phyloP scores from a whole-genome alignment of 306 rosid species.

The Hippophae gyantsensis region DNA sequence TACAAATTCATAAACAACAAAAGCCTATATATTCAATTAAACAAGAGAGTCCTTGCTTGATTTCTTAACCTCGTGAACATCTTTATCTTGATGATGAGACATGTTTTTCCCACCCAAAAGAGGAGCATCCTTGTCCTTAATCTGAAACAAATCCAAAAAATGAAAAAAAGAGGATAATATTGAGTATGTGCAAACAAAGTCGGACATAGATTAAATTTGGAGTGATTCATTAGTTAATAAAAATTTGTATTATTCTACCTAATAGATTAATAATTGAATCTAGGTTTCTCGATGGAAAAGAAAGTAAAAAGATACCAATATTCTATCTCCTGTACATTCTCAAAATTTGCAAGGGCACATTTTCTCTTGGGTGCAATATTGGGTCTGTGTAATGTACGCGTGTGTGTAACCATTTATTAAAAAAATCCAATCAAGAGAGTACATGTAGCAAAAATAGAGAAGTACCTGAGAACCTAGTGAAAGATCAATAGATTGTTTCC shows the following conservation, averaged over 20 bases:
- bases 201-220: no score
- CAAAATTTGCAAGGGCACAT: no score
- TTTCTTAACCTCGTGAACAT: slow-evolving; percentile 61
- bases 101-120: slow-evolving; percentile 34
- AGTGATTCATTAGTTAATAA: no score
- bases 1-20: neutral
- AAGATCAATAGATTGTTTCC: slow-evolving; percentile 57
- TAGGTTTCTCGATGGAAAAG: no score
- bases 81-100: slow-evolving; percentile 41
- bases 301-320: neutral
- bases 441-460: neutral
- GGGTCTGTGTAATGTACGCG: no score
- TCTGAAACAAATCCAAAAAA: slow-evolving; percentile 20
- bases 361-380: no score
- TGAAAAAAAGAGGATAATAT: no score
- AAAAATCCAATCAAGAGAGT: neutral
- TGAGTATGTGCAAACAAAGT: no score
- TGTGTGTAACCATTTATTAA: no score
- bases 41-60: slow-evolving; percentile 69
- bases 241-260: no score
- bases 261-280: no score
- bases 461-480: slow-evolving; percentile 57
- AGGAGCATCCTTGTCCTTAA: slow-evolving; percentile 64
- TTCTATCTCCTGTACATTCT: neutral
- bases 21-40: slow-evolving; percentile 26